These are phyloP conservation scores for Lecanosticta acicola DNA, from an alignment of 2,329 filamentous ascomycete species.

Conservation along the genomic window DNA sequence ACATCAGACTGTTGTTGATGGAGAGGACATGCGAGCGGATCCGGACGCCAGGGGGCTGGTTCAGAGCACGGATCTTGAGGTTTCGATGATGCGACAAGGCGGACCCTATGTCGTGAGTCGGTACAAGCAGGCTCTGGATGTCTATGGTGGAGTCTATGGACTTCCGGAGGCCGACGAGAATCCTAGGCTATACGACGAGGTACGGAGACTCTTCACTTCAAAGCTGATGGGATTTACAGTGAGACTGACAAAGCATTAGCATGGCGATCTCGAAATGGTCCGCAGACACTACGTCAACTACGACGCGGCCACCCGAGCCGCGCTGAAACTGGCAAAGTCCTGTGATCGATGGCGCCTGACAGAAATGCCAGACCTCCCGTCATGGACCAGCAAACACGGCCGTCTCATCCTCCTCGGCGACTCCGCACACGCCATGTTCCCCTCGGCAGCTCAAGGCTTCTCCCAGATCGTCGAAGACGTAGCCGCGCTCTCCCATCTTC, in stretches of 20 bases:
- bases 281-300: conserved; percentile 4
- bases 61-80: conserved; percentile 1
- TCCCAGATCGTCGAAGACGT: conserved; percentile 9
- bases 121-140: neutral
- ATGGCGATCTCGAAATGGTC: conserved; percentile 5
- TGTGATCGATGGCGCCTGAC: conserved; percentile 10
- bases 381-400: conserved; percentile 4
- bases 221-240: neutral
- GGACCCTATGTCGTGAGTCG: conserved; percentile 2
- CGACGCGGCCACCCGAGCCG: neutral
- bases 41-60: conserved; percentile 1
- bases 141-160: conserved; percentile 1
- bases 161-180: conserved; percentile 3
- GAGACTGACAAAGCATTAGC: neutral
- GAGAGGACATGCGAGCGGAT: neutral
- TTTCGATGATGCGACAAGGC: conserved; percentile 3
- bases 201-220: neutral
- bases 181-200: conserved; percentile 5
- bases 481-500: conserved; percentile 6
- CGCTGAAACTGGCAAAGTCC: conserved; percentile 3
- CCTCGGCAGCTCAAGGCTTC: conserved; percentile 9
- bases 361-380: conserved; percentile 5
- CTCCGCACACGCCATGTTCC: conserved; percentile 11
- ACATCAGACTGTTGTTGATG: conserved; percentile 1
- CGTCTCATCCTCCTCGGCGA: conserved; percentile 7